Conservation (phyloP, 2,329 filamentous ascomycete genomes). For the Diaporthe nobilis region DNA sequence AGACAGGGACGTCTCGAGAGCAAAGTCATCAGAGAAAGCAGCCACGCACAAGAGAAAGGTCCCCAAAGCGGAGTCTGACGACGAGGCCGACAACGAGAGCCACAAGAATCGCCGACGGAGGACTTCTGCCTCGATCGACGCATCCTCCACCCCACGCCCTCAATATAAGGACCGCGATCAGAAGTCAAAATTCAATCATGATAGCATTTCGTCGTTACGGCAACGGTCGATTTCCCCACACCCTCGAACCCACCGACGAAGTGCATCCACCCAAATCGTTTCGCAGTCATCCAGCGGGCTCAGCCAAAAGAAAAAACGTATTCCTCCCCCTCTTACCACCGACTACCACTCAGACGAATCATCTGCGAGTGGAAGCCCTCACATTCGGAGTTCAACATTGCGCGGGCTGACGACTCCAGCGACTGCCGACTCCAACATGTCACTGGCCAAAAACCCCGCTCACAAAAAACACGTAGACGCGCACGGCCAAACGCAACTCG, state of each 20-base stretch:
- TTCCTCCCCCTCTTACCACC: conserved; percentile 72
- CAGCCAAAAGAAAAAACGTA: conserved; percentile 71
- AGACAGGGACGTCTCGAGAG: conserved; percentile 46
- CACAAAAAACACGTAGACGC: conserved; percentile 93
- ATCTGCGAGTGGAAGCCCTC: conserved; percentile 71
- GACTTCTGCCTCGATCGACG: conserved; percentile 58
- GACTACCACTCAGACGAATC: conserved; percentile 79
- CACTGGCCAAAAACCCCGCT: conserved; percentile 76
- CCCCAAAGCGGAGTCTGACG: conserved; percentile 68
- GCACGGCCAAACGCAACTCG: conserved; percentile 90
- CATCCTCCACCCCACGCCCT: conserved; percentile 39
- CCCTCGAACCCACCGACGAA: conserved; percentile 71
- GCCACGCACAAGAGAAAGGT: conserved; percentile 68
- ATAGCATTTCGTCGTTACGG: conserved; percentile 50
- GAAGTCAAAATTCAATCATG: conserved; percentile 53
- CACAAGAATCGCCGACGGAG: conserved; percentile 69
- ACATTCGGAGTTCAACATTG: conserved; percentile 70
- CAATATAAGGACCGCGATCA: conserved; percentile 45
- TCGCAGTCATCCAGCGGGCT: conserved; percentile 68
- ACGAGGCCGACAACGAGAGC: conserved; percentile 66
- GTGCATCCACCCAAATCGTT: conserved; percentile 74
- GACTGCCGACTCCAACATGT: conserved; percentile 71
- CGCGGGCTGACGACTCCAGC: conserved; percentile 69
- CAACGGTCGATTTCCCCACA: conserved; percentile 73
- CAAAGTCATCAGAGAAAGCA: conserved; percentile 60